Evolutionary conservation across 1,284 basidiomycete species (phyloP), one percentile per base, ranked within the genome.

Genomic region (Tilletia indica): DNA sequence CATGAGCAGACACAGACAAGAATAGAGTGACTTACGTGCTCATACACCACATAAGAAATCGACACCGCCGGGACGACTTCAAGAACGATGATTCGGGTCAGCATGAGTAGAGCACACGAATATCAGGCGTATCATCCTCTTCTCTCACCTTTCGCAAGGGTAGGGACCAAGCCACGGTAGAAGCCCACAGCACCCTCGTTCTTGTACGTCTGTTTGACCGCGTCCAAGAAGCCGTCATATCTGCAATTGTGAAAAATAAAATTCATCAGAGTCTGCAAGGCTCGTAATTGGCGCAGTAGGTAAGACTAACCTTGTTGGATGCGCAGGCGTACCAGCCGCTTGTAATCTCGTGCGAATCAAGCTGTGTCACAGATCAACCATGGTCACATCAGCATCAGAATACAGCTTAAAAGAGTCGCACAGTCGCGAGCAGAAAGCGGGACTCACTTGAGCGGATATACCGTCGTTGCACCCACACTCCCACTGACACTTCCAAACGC

Each of bases 261-360:
- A 19, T 63, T 2, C 16, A 49, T 21, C 31, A 9, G 42, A 45
- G 42, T 45, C 25, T 31, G 25, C 25, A 31, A 31, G 25, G 25
- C 25, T 31, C 25, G 25, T 31, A 31, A 31, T 31, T 16, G 21
- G 31, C 21, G 36, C 56, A 19, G 12, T 19, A 19, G 51, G 16
- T n/a, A 6, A 19, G 51, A 19, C 70, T 38, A 47, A 75, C 56
- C 69, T 48, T 14, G 58, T 58, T 1, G 78, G 82, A 68, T 84
- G 82, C 0, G 82, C 79, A 0, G 81, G 81, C 2, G 82, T 83
- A 0, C 97, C 97, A 0, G 94, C 94, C 1, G 97, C 97, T 86
- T 99, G 97, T 72, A 99, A 85, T 67, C 96, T 90, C 11, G 97
- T 99, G 38, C 96, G 89, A 25, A 99, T 91, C 49, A 99, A 88